phyloP scores from a whole-genome alignment of 2,329 filamentous ascomycete genomes.

The Arthrobotrys sphaeroides region DNA sequence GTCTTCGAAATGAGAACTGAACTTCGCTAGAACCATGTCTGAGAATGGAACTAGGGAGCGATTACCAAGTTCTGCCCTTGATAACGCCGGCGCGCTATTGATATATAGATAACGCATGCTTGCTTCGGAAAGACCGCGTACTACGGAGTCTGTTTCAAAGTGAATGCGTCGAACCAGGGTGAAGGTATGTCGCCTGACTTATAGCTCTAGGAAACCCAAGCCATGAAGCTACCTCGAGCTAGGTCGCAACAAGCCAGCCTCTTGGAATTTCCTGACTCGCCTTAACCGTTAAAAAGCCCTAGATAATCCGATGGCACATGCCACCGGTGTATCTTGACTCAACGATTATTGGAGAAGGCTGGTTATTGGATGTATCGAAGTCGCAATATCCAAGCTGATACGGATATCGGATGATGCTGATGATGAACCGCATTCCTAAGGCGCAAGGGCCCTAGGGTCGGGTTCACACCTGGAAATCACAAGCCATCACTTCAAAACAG shows the following conservation, averaged over 20 bases:
- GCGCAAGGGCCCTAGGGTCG: not conserved
- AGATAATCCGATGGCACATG: slow-evolving; percentile 10
- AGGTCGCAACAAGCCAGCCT: not conserved
- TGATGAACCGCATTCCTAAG: slow-evolving; percentile 17
- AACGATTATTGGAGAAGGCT: slow-evolving; percentile 7
- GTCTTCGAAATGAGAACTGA: not conserved
- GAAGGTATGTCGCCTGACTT: not conserved
- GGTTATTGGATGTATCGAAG: not conserved
- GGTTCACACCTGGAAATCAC: not conserved
- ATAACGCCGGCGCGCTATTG: not conserved
- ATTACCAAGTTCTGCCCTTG: not conserved
- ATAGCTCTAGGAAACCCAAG: not conserved
- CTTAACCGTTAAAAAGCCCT: slow-evolving; percentile 11
- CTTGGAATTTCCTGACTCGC: not conserved
- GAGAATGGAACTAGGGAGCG: not conserved
- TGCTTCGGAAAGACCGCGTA: not conserved
- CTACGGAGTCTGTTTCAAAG: not conserved
- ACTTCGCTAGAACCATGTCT: no score
- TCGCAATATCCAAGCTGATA: not conserved
- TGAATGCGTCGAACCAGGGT: not conserved
- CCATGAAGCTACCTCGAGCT: not conserved
- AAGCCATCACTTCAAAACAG: slow-evolving; percentile 2
- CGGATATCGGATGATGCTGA: not conserved
- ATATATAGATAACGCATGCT: not conserved
- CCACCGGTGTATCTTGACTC: not conserved